phyloP scores from a whole-genome alignment of 2,329 filamentous ascomycete genomes.

The Beauveria pseudobassiana region DNA sequence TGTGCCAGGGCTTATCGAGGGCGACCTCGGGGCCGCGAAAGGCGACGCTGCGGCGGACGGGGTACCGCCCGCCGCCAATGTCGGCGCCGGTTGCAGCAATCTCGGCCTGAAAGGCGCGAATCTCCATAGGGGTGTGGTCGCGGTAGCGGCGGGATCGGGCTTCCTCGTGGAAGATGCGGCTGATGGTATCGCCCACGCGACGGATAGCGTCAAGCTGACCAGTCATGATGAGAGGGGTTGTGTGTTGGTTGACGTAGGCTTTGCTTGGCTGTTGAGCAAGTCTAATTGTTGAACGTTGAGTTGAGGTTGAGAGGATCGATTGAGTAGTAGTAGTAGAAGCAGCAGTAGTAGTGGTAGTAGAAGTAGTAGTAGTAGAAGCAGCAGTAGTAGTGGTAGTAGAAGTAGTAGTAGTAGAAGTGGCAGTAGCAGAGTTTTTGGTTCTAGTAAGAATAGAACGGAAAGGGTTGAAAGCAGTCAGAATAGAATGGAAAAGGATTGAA shows the following conservation, averaged over 20 bases:
- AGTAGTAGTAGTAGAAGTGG: not conserved
- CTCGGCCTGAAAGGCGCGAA: not conserved
- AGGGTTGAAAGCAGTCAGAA: not conserved
- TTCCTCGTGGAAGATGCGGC: not conserved
- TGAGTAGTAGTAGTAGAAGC: too few relatives aligned
- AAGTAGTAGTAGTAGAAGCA: too few relatives aligned
- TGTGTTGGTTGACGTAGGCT: not conserved
- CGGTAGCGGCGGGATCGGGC: not conserved
- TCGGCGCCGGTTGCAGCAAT: not conserved
- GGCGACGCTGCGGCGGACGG: not conserved
- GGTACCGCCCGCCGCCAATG: not conserved
- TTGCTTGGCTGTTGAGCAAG: not conserved
- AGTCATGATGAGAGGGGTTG: not conserved
- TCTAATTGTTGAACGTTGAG: too few relatives aligned
- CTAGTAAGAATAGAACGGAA: too few relatives aligned
- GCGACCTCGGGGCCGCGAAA: not conserved
- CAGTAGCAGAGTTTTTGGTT: not conserved
- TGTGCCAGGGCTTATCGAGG: not conserved
- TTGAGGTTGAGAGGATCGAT: too few relatives aligned
- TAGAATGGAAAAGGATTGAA: not conserved
- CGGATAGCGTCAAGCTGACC: not conserved
- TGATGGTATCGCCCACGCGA: not conserved
- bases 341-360: too few relatives aligned
- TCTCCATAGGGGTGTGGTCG: not conserved
- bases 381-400: too few relatives aligned